Conservation (phyloP, 768 basidiomycete species). For the Butyriboletus loyo region DNA sequence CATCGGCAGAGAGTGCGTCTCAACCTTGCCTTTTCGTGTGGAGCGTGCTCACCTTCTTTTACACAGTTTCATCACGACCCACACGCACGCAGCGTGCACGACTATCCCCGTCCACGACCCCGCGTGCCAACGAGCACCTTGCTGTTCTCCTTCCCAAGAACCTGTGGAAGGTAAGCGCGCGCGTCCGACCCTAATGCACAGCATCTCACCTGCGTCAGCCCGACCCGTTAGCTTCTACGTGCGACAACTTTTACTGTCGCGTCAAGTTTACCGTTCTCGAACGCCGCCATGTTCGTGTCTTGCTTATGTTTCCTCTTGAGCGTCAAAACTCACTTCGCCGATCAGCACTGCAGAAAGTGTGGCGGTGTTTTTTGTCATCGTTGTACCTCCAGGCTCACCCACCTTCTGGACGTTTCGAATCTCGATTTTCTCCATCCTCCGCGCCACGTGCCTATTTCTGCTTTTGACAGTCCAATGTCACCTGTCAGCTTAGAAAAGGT, state of each 20-base stretch:
- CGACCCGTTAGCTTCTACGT: constrained; percentile 56
- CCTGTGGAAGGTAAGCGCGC: constrained; percentile 66
- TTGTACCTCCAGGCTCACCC: constrained; percentile 58
- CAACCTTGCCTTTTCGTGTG: not conserved
- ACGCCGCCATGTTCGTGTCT: constrained; percentile 64
- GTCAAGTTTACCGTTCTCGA: constrained; percentile 64
- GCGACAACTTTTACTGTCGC: constrained; percentile 74
- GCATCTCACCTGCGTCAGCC: constrained; percentile 40
- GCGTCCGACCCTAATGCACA: not conserved
- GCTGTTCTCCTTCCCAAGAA: constrained; percentile 67
- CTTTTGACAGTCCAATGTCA: constrained; percentile 56
- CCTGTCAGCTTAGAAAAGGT: constrained; percentile 61
- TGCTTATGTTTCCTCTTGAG: not conserved
- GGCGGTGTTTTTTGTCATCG: constrained; percentile 71
- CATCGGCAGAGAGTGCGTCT: constrained; percentile 15
- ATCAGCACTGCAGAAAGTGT: constrained; percentile 80
- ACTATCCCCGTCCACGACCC: constrained; percentile 17
- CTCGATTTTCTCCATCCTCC: constrained; percentile 73
- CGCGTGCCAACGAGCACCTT: constrained; percentile 62
- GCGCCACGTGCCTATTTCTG: constrained; percentile 55
- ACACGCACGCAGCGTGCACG: constrained; percentile 15
- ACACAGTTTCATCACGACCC: constrained; percentile 23
- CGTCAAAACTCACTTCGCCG: constrained; percentile 18
- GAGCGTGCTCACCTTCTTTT: not conserved
- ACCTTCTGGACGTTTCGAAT: constrained; percentile 69